A percentile compares a stretch with the other conserved stretches of the same genome.
Evolutionary conservation across 1,139 yeast species (phyloP).

Genomic region (Saccharomyces hybrid): DNA sequence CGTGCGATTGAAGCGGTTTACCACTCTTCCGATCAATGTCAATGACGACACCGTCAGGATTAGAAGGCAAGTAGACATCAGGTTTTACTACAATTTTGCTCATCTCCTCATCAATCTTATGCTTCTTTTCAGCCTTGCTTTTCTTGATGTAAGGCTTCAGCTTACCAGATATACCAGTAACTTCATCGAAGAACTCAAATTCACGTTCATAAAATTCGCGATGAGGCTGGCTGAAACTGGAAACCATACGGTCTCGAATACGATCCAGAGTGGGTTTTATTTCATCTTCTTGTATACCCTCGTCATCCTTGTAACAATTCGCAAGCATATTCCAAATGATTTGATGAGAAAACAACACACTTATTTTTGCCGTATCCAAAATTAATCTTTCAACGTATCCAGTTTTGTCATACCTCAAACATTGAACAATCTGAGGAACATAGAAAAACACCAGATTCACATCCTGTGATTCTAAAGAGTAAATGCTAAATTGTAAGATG

Average conservation of each 20-base stretch:
- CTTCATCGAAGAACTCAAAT: constrained; percentile 83
- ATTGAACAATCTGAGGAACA: constrained; percentile 96
- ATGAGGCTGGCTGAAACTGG: constrained; percentile 53
- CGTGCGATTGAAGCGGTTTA: constrained; percentile 92
- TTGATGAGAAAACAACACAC: constrained; percentile 92
- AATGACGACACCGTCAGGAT: constrained; percentile 87
- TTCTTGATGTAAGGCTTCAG: constrained; percentile 89
- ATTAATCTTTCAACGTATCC: constrained; percentile 89
- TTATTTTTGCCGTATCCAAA: constrained; percentile 83
- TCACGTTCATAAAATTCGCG: constrained; percentile 68
- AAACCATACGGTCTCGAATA: constrained; percentile 61
- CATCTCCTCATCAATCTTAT: constrained; percentile 95
- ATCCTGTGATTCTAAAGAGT: constrained; percentile 83
- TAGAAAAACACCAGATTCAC: constrained; percentile 87
- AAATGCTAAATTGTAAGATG: constrained; percentile 79
- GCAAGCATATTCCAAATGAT: constrained; percentile 98
- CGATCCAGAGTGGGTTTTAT: constrained; percentile 78
- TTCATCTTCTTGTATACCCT: constrained; percentile 67
- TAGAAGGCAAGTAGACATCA: constrained; percentile 89
- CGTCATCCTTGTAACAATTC: constrained; percentile 85
- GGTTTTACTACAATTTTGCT: constrained; percentile 63
- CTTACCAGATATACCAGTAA: constrained; percentile 89
- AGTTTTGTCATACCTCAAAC: constrained; percentile 67
- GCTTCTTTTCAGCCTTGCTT: constrained; percentile 92
- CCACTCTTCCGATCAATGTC: constrained; percentile 92